phyloP scores from a whole-genome alignment of 805 yeast genomes.

The Torulaspora indica region DNA sequence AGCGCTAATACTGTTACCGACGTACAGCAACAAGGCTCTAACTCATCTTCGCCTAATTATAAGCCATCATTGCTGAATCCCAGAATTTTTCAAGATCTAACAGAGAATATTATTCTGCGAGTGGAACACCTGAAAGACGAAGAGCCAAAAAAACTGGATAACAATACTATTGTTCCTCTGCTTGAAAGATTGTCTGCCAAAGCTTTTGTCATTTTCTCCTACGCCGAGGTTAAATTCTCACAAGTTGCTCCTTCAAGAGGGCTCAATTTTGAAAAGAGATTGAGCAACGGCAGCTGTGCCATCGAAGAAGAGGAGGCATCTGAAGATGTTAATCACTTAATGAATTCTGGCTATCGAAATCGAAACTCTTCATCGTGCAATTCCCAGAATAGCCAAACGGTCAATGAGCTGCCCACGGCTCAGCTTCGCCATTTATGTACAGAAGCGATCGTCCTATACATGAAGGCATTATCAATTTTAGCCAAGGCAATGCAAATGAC shows the following conservation, averaged over 20 bases:
- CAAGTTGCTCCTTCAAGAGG: constrained; percentile 69
- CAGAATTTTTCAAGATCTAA: constrained; percentile 30
- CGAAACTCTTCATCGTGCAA: constrained; percentile 10
- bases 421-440: constrained; percentile 61
- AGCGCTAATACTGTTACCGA: constrained; percentile 18
- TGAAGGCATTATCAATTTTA: constrained; percentile 73
- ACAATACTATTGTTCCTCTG: constrained; percentile 37
- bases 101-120: constrained; percentile 32
- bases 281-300: constrained; percentile 34
- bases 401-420: constrained; percentile 46
- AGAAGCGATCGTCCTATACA: constrained; percentile 81
- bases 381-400: constrained; percentile 8
- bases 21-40: constrained; percentile 25
- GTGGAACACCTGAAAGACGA: constrained; percentile 21
- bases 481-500: constrained; percentile 85
- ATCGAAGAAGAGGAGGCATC: constrained; percentile 37
- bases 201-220: constrained; percentile 81
- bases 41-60: constrained; percentile 26
- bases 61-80: constrained; percentile 25
- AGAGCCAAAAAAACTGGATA: constrained; percentile 15
- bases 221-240: constrained; percentile 85
- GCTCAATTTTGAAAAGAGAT: constrained; percentile 19
- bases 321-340: constrained; percentile 3
- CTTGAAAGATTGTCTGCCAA: constrained; percentile 80
- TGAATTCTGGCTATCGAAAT: constrained; percentile 12